A percentile compares a stretch with the other conserved stretches of the same genome.
Evolutionary conservation across 208 protist species (phyloP).

Genomic region (Trypanosoma caninum): DNA sequence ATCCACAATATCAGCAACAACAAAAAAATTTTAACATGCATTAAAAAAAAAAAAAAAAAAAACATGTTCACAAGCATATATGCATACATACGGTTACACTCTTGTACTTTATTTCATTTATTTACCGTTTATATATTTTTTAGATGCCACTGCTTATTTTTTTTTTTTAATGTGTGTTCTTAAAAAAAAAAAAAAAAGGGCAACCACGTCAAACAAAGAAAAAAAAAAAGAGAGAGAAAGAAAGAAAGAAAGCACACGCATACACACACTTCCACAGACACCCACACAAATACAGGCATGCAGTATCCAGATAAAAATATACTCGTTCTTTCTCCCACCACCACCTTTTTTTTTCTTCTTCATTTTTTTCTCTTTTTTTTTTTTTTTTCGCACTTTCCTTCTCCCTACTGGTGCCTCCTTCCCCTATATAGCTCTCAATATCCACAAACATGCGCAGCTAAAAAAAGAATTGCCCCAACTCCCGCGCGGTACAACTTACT

Average conservation of each 20-base stretch:
- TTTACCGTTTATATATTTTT: too few relatives aligned
- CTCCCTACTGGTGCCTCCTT: background rate
- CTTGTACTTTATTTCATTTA: too few relatives aligned
- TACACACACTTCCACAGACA: too few relatives aligned
- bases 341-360: too few relatives aligned
- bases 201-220: background rate
- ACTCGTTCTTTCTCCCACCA: too few relatives aligned
- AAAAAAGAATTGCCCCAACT: background rate
- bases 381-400: conserved; percentile 1
- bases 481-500: conserved; percentile 31
- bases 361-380: background rate
- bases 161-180: background rate
- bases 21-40: background rate
- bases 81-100: too few relatives aligned
- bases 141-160: too few relatives aligned
- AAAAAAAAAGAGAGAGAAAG: conserved; percentile 16
- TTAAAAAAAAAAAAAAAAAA: conserved; percentile 6
- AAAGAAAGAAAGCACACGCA: background rate
- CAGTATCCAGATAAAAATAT: background rate
- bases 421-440: background rate
- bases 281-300: background rate
- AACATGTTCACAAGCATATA: conserved; percentile 2
- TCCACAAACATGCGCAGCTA: background rate
- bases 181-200: background rate
- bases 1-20: background rate